Base-by-base conservation (phyloP, 2,329 filamentous ascomycete species). In the Aspergillus candidus region DNA sequence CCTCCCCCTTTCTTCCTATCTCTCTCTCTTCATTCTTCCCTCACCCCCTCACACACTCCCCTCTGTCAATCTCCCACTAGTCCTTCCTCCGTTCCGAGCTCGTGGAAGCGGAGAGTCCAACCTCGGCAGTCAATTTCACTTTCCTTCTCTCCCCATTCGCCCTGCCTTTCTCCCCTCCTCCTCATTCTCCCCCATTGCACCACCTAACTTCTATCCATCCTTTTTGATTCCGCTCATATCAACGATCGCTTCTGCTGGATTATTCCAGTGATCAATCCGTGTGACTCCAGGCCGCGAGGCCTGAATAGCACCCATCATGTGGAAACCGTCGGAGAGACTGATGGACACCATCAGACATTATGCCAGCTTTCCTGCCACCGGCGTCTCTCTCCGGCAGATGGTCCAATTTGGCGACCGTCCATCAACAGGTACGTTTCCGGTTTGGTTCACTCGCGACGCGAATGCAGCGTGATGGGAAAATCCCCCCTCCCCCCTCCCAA, bases 331-430 rank as follows among this genome's bases (percentile, higher is more conserved):
- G 52, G 86, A 90, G 70, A 79, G 81, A 73, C 72, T 97, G 82
- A 93, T 95, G 88, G 86, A 93, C 60, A 95, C 86, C 75, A 96
- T 96, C 83, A 83, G 85, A 70, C 89, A 96, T 73, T 96, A 96
- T 79, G 88, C 89, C 68, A 88, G 83, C 71, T 98, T 97, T 70
- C 93, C 93, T 54, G 93, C 93, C 49, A 98, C 93, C 11, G 93
- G 93, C 61, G 87, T 94, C 60, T 96, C 90, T 66, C 77, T 98
- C 70, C 82, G 93, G 67, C 93, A 98, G 77, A 98, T 98, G 93
- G 91, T 97, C 47, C 91, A 97, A 69, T 97, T 97, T 68, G 91
- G 91, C 63, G 89, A 95, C 74, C 87, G 83, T 67, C 90, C 91
- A 41, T 96, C 90, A 12, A 87, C 83, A 58, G 88, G 88, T 93